Percentiles rank a stretch among this genome's conserved stretches.
Evolutionary conservation across 768 basidiomycete genomes (phyloP).

Genomic region (Boletellus emodensis): DNA sequence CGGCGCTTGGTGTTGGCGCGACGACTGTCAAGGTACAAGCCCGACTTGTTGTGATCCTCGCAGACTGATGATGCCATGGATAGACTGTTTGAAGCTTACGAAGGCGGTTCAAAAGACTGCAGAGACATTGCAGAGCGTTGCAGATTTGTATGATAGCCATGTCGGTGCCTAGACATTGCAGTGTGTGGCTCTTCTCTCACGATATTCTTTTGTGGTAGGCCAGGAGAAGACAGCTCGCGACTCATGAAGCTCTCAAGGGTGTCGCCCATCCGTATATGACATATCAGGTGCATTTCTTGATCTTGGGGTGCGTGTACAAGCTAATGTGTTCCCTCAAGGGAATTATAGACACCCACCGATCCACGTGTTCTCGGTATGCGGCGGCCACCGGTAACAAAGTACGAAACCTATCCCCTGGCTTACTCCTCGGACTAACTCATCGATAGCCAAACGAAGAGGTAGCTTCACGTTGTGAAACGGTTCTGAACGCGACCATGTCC

Average conservation of each 20-base stretch:
- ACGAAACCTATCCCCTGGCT: background rate
- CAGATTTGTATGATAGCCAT: constrained; percentile 77
- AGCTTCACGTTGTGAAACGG: constrained; percentile 78
- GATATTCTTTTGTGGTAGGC: constrained; percentile 43
- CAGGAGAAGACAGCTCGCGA: constrained; percentile 63
- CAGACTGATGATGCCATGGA: background rate
- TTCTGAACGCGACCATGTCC: constrained; percentile 83
- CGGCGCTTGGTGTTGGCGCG: constrained; percentile 87
- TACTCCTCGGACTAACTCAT: constrained; percentile 3
- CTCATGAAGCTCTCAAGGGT: constrained; percentile 71
- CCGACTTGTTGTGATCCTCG: background rate
- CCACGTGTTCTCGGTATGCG: constrained; percentile 62
- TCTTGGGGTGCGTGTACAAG: background rate
- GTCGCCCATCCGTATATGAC: constrained; percentile 71
- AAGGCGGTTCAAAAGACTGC: constrained; percentile 74
- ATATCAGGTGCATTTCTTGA: constrained; percentile 51
- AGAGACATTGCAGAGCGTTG: constrained; percentile 69
- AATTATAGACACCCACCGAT: constrained; percentile 69
- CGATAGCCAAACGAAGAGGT: constrained; percentile 58
- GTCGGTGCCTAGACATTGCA: constrained; percentile 38
- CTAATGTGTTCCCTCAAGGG: constrained; percentile 39
- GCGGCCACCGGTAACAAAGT: constrained; percentile 41
- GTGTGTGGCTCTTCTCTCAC: constrained; percentile 6
- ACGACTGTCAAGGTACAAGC: constrained; percentile 59
- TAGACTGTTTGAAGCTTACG: constrained; percentile 74